These are phyloP conservation scores for Lenwebbia sp. DNA, from an alignment of 345 rosid genomes.

Conservation along the genomic window DNA sequence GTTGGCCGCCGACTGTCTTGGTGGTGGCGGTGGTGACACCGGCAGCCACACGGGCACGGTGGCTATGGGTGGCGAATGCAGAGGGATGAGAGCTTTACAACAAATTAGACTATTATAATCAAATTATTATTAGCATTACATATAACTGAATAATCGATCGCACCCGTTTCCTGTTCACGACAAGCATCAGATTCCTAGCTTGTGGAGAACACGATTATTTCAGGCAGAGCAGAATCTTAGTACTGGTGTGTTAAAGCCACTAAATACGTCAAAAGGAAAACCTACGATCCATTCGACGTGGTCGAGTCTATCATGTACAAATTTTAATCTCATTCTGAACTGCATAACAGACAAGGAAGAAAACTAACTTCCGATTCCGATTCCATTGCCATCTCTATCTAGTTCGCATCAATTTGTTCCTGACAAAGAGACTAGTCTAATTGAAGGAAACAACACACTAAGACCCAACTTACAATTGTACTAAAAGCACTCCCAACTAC, in stretches of 20 bases:
- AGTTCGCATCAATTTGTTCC: neutral
- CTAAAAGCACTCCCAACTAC: neutral
- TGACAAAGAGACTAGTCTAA: neutral
- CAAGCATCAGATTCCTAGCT: neutral
- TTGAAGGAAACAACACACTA: neutral
- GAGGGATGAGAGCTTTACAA: neutral
- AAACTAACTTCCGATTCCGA: neutral
- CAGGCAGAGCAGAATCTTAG: neutral
- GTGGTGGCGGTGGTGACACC: neutral
- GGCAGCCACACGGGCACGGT: neutral
- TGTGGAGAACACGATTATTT: neutral
- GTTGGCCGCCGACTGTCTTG: neutral
- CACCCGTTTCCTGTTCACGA: neutral
- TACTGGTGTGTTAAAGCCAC: neutral
- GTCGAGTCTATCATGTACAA: neutral
- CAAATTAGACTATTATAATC: neutral
- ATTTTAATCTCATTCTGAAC: neutral
- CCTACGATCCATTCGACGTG: neutral
- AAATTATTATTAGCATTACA: too few relatives aligned
- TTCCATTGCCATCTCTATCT: neutral
- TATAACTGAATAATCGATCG: neutral
- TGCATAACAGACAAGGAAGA: neutral
- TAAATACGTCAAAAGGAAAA: neutral
- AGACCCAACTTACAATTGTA: neutral
- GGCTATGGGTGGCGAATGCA: neutral